These are phyloP conservation scores for Dioscorea zingiberensis DNA, from an alignment of 106 monocot species.

Conservation along the genomic window DNA sequence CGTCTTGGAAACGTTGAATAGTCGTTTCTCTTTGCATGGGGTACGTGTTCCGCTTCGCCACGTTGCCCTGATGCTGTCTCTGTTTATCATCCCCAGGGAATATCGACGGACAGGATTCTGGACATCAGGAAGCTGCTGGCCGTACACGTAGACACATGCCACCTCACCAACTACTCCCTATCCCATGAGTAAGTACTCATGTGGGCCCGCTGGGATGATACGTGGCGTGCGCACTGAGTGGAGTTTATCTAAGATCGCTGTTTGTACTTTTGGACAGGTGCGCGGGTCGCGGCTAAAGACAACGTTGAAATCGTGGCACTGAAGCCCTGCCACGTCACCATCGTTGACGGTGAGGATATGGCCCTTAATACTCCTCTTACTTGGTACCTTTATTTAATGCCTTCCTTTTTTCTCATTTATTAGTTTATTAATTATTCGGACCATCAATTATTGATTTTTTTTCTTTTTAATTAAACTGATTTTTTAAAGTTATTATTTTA, in stretches of 20 bases:
- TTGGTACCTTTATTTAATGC: too few species aligned
- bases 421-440: too few species aligned
- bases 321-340: slow-evolving; percentile 71
- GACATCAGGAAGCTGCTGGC: slow-evolving; percentile 65
- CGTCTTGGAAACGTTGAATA: too few species aligned
- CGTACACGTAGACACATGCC: slow-evolving; percentile 86
- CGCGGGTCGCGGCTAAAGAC: slow-evolving; percentile 65
- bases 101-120: slow-evolving; percentile 78
- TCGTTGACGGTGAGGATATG: slow-evolving; percentile 63
- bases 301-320: slow-evolving; percentile 56
- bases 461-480: too few species aligned
- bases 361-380: not conserved
- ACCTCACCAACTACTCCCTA: slow-evolving; percentile 67
- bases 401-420: not conserved
- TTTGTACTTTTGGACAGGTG: slow-evolving; percentile 35
- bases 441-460: too few species aligned
- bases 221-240: not conserved
- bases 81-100: slow-evolving; percentile 31
- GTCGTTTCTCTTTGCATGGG: not conserved
- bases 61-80: too few species aligned
- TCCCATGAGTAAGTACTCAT: slow-evolving; percentile 42
- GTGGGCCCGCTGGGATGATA: not conserved
- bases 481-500: too few species aligned
- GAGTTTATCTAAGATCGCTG: not conserved
- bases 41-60: not conserved